Evolutionary conservation across 2,329 filamentous ascomycete species (phyloP).

Genomic region (Mariannaea elegans): DNA sequence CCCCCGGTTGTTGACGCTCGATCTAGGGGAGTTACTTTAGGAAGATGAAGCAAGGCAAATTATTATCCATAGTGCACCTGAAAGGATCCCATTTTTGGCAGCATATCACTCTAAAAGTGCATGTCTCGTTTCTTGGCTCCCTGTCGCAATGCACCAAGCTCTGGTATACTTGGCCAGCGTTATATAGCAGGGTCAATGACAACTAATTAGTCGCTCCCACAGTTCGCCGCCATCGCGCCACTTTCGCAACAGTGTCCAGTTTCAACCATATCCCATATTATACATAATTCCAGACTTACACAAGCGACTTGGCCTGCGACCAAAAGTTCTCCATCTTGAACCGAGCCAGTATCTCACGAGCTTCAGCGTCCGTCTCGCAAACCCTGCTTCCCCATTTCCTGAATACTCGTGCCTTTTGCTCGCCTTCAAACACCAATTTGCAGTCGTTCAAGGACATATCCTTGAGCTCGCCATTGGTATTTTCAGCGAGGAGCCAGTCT

Average conservation of each 20-base stretch:
- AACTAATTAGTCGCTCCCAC: neutral
- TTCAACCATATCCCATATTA: neutral
- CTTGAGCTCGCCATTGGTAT: slow-evolving; percentile 80
- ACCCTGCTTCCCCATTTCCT: slow-evolving; percentile 88
- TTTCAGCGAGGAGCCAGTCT: slow-evolving; percentile 81
- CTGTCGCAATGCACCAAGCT: neutral
- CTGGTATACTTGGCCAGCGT: no score
- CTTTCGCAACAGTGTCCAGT: neutral
- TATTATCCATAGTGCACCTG: no score
- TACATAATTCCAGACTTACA: slow-evolving; percentile 11
- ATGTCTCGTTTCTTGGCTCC: no score
- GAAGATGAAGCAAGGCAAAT: no score
- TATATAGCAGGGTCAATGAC: neutral
- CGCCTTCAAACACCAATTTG: slow-evolving; percentile 87
- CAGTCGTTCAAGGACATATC: slow-evolving; percentile 87
- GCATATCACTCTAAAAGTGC: no score
- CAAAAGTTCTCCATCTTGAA: slow-evolving; percentile 96
- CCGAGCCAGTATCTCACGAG: slow-evolving; percentile 79
- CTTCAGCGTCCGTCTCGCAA: slow-evolving; percentile 93
- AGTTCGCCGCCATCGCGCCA: neutral
- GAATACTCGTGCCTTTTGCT: slow-evolving; percentile 82
- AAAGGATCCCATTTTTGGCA: no score
- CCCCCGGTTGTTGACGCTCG: no score
- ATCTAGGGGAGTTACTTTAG: no score
- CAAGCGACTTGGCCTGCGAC: slow-evolving; percentile 79